Conservation (phyloP, 129 eudicot genomes). For the Smallanthus sonchifolius region DNA sequence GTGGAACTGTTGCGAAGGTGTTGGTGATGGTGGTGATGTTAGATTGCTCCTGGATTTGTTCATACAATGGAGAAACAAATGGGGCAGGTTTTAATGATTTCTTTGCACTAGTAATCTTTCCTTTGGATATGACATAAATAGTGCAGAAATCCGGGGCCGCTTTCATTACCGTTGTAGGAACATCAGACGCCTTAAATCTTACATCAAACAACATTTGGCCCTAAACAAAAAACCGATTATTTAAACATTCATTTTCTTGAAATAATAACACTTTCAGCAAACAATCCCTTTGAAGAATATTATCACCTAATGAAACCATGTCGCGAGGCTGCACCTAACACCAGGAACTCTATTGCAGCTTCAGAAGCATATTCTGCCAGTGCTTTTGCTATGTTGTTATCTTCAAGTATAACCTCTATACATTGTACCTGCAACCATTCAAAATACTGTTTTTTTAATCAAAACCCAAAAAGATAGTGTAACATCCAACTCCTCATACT, state of each 20-base stretch:
- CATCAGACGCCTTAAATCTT: conserved; percentile 53
- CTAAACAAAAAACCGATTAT: not conserved
- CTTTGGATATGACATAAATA: conserved; percentile 69
- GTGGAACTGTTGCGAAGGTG: conserved; percentile 26
- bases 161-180: conserved; percentile 49
- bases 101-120: conserved; percentile 61
- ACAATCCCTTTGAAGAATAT: not conserved
- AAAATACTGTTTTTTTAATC: not conserved
- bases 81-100: conserved; percentile 59
- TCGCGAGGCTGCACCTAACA: conserved; percentile 76
- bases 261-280: not conserved
- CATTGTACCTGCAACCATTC: conserved; percentile 44
- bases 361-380: conserved; percentile 51
- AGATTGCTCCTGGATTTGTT: conserved; percentile 27
- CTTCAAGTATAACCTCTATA: conserved; percentile 63
- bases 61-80: conserved; percentile 48
- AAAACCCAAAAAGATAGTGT: not conserved
- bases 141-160: conserved; percentile 75
- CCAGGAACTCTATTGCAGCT: conserved; percentile 59
- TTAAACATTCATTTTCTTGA: conserved; percentile 3
- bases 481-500: too few relatives aligned
- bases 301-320: conserved; percentile 69
- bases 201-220: conserved; percentile 19
- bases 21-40: not conserved
- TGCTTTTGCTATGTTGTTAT: conserved; percentile 50